Percentiles rank a stretch among this genome's conserved stretches.
Conservation (phyloP, 306 rosid genomes). For the Inga oerstediana region DNA sequence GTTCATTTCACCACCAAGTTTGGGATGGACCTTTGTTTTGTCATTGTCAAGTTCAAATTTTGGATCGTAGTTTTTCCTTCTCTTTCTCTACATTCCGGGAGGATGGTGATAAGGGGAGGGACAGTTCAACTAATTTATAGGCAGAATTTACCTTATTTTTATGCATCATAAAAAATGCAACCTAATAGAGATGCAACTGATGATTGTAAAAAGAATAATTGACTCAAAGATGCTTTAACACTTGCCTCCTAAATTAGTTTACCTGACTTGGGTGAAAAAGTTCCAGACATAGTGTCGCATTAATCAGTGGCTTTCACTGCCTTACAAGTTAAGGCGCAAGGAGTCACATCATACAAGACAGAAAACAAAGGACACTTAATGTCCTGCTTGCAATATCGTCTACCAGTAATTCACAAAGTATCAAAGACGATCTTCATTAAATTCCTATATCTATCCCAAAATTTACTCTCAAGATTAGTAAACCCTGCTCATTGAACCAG, state of each 20-base stretch:
- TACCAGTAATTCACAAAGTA: background rate
- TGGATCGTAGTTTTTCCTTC: background rate
- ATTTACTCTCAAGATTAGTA: background rate
- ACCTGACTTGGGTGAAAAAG: slow-evolving; percentile 44
- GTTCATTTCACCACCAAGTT: background rate
- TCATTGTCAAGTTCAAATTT: no score
- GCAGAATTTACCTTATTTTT: background rate
- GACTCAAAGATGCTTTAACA: background rate
- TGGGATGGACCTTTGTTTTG: background rate
- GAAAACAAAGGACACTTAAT: slow-evolving; percentile 43
- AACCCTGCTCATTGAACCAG: background rate
- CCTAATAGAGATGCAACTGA: background rate
- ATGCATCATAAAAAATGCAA: background rate
- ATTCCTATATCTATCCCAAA: background rate
- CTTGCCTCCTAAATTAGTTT: background rate
- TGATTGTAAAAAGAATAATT: background rate
- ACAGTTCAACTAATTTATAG: background rate
- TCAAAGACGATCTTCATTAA: background rate
- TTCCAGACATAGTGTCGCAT: slow-evolving; percentile 52
- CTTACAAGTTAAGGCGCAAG: slow-evolving; percentile 19
- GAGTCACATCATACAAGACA: slow-evolving; percentile 56
- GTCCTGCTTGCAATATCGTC: slow-evolving; percentile 47
- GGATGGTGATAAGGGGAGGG: background rate
- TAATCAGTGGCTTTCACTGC: slow-evolving; percentile 28
- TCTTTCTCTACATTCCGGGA: background rate